Base-by-base conservation (phyloP, 2,329 filamentous ascomycete species). In the Diaporthe sp. region DNA sequence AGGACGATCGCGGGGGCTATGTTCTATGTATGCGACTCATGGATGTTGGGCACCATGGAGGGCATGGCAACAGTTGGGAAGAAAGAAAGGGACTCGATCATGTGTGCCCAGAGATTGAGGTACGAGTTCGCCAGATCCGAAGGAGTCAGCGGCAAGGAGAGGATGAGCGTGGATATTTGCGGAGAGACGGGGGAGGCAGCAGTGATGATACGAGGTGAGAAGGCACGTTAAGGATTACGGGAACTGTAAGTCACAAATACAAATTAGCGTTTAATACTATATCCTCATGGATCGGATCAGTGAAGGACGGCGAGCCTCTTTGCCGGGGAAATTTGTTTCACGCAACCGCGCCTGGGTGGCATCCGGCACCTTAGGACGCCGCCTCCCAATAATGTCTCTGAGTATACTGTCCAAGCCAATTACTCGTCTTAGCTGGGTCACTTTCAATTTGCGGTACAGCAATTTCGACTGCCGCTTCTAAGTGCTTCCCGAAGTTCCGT, bases 1-100 rank as follows among this genome's bases (percentile, higher is more conserved):
- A 82, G 80, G 74, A 84, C 80, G 17, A 81, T 86, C 12, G 82
- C 82, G 0, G 83, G 83, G 28, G 81, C 84, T 7, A 80, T 84
- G 81, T 82, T 82, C 68, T 83, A 84, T 58, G 78, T 84, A 34
- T 82, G 79, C 70, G 83, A 83, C 76, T 82, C 82, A 68, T 79
- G 79, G 77, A 80, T 85, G 82, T 71, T 84, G 10, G 77, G 78
- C 57, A 78, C 78, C n/a, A 76, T 85, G 25, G 80, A 81, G 34
- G 81, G 82, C 7, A 46, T 83, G 34, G 79, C 79, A 51, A 76
- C 77, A 46, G 46, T 85, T 73, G 74, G 73, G 5, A 80, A 81
- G 62, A 73, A 76, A 44, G 80, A 83, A 53, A 78, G 84, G 42
- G 83, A 86, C 77, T 71, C 76, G 37, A 76, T 68, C 31, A 77